Percentiles rank a stretch among this genome's conserved stretches.
These are phyloP conservation scores for Jaltomata sinuosa DNA, from an alignment of 257 asterid genomes.

Conservation along the genomic window DNA sequence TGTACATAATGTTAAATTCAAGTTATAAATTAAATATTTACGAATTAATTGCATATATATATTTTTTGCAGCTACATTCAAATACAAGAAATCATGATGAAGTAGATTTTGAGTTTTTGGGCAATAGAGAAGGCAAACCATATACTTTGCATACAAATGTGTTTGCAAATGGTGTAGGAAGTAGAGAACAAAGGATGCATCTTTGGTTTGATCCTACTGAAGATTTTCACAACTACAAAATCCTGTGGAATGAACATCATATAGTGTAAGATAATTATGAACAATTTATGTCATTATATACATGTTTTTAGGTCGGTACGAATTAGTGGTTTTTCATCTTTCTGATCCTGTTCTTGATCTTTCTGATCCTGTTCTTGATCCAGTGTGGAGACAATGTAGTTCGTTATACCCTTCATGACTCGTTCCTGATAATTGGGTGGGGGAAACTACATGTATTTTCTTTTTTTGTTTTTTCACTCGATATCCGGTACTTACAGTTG, in stretches of 20 bases:
- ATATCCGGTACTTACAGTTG: too few relatives aligned
- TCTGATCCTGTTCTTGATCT: too few relatives aligned
- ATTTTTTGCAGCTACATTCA: slow-evolving; percentile 40
- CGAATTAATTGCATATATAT: neutral
- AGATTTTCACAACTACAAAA: slow-evolving; percentile 53
- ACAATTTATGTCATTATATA: neutral
- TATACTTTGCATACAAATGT: slow-evolving; percentile 54
- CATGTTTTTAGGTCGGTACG: neutral
- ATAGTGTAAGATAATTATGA: slow-evolving; percentile 35
- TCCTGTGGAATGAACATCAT: slow-evolving; percentile 57
- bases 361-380: neutral
- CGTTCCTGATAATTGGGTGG: neutral
- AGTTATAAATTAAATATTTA: neutral
- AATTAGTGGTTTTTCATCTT: neutral
- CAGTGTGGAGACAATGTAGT: neutral
- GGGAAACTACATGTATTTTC: neutral
- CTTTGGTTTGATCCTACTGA: slow-evolving; percentile 77
- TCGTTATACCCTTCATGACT: neutral
- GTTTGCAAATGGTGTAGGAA: slow-evolving; percentile 43
- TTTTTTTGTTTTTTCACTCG: too few relatives aligned
- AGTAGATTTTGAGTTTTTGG: slow-evolving; percentile 67
- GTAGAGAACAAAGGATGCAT: slow-evolving; percentile 37
- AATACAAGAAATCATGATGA: slow-evolving; percentile 35
- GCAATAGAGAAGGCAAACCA: slow-evolving; percentile 53
- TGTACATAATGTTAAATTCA: neutral